Base-by-base conservation (phyloP, 2,329 filamentous ascomycete species). In the Fusarium nodosum region DNA sequence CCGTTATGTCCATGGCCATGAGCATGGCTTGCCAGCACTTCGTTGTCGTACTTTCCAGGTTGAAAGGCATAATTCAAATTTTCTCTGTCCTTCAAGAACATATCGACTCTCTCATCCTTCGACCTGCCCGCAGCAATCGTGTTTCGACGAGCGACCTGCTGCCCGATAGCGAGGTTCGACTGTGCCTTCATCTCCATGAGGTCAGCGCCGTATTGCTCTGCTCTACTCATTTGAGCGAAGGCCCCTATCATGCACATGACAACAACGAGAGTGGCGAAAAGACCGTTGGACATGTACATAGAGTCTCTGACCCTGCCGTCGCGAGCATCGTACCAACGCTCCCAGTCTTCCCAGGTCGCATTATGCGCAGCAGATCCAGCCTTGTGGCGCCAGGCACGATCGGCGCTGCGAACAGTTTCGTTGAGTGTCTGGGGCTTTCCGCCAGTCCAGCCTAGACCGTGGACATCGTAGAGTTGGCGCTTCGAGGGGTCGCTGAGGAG, bases 311-410 rank as follows among this genome's bases (percentile, higher is more conserved):
- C 78, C 75, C 74, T 75, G 72, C 84, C 82, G 50, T 84, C 78
- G 75, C 83, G 77, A 78, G 84, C 78, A 34, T 88, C 83, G 72
- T 92, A 87, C 90, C 91, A 97, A 45, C 85, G 86, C 81, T 97
- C 93, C 94, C 94, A 97, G 78, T 99, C 96, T 78, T 99, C 96
- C 96, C 96, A 99, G 0, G 96, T 98, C 1, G 93, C 96, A 78
- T 98, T 98, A 72, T 81, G 80, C 52, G 85, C 85, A 15, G 87
- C 78, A 56, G 80, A 86, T 26, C 82, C 83, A 0, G 83, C 81
- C 34, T 77, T 76, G 16, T 81, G 73, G 36, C 86, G 82, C 87
- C 87, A 90, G 7, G 79, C 75, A 26, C 76, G 78, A 66, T 88
- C 82, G 18, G 80, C 78, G 4, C 78, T 69, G 39, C 84, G 77